phyloP scores from a whole-genome alignment of 306 rosid genomes.

The peach (Prunus persica) region Prunus_persica_NCBIv2 NC_034012.1:2345001-2345500 shows the following conservation, averaged over 20 bases:
- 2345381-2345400: constrained; percentile 91
- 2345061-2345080: constrained; percentile 78
- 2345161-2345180: constrained; percentile 72
- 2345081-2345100: constrained; percentile 48
- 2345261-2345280: constrained; percentile 42
- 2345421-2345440: constrained; percentile 90
- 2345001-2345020: constrained; percentile 70
- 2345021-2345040: constrained; percentile 95
- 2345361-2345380: constrained; percentile 48
- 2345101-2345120: constrained; percentile 35
- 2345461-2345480: not conserved
- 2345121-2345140: constrained; percentile 29
- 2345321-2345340: constrained; percentile 93
- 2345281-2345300: constrained; percentile 58
- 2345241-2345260: constrained; percentile 29
- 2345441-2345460: constrained; percentile 97
- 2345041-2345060: constrained; percentile 92
- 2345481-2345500: not conserved
- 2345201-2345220: constrained; percentile 52
- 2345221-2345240: constrained; percentile 56
- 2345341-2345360: constrained; percentile 81
- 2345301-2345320: constrained; percentile 88
- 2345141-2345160: constrained; percentile 58
- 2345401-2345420: constrained; percentile 83
- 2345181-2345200: constrained; percentile 62